Base-by-base conservation (phyloP, 2,329 filamentous ascomycete genomes). In the Pyricularia grisea region DNA sequence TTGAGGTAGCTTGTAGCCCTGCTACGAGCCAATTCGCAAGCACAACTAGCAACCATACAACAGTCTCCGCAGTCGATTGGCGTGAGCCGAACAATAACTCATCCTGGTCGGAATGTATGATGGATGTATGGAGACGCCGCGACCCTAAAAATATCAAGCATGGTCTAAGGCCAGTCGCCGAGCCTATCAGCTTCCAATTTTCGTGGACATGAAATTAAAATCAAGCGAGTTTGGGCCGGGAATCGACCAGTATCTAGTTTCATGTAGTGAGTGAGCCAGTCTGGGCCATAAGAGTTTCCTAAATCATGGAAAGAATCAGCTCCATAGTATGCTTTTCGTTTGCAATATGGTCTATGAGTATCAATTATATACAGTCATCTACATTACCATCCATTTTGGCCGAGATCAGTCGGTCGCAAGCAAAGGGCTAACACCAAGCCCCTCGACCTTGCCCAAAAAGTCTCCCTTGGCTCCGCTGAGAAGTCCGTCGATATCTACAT, bases 401-500 rank as follows among this genome's bases (percentile, higher is more conserved):
- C 23, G 6, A 27, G 28, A 20, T 67, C 31, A 67, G 11, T 67
- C 66, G 4, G 42, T 58, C 25, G n/a, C 42, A 11, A 67, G 66
- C 42, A 68, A 28, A 14, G 60, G 67, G 7, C 67, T 68, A 9
- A 68, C 67, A n/a, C 80, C 81, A 58, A 84, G 71, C 12, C 80
- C 79, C 17, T 79, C 77, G 10, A 83, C 80, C 68, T 73, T 78
- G 9, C 90, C 90, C 71, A 92, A 75, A 74, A 92, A 92, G 25
- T 88, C 86, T 1, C 89, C 86, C 71, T 88, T 87, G 50, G 85
- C 85, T n/a, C 87, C 87, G 69, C 81, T 83, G 69, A 90, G 74
- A 75, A 97, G 77, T 73, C 92, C 84, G 67, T 90, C 90, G 6
- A 97, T 83, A 80, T 97, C 91, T n/a, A 97, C 87, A n/a, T 87